Percentiles rank a stretch among this genome's conserved stretches.
Conservation (phyloP, 805 yeast genomes). For the Wickerhamiella sorbophila region DNA sequence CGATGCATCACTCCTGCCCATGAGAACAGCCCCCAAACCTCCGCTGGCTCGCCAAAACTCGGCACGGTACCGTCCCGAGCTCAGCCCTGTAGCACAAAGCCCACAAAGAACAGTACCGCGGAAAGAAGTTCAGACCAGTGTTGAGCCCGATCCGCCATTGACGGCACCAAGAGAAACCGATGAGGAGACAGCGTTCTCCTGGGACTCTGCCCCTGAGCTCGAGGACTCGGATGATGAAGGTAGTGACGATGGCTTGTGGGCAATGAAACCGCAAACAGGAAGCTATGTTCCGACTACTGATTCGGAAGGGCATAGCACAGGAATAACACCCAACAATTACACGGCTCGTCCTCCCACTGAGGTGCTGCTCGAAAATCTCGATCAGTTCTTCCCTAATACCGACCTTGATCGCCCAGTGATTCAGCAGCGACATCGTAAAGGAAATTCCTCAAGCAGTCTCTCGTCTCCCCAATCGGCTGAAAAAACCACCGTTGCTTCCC, state of each 20-base stretch:
- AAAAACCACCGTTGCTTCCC: neutral
- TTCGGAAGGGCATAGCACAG: constrained; percentile 1
- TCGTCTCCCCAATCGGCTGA: neutral
- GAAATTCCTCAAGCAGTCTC: neutral
- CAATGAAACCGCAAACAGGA: constrained; percentile 28
- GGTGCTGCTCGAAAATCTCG: constrained; percentile 81
- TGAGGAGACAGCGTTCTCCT: constrained; percentile 20
- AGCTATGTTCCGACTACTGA: neutral
- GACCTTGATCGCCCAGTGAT: constrained; percentile 86
- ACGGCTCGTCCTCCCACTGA: constrained; percentile 91
- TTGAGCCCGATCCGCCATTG: neutral
- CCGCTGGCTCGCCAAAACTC: constrained; percentile 23
- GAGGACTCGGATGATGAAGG: constrained; percentile 26
- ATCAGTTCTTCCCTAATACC: constrained; percentile 80
- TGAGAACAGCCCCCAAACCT: constrained; percentile 37
- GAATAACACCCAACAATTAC: constrained; percentile 27
- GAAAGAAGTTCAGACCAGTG: neutral
- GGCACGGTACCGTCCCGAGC: constrained; percentile 19
- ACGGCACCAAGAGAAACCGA: neutral
- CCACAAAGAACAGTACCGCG: constrained; percentile 1
- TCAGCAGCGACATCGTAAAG: constrained; percentile 25
- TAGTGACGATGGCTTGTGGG: constrained; percentile 47
- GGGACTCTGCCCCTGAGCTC: constrained; percentile 56
- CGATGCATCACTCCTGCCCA: constrained; percentile 39
- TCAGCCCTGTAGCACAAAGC: constrained; percentile 13